Evolutionary conservation across 192 early-diverging fungal genomes (phyloP).

Genomic region (Dispira parvispora): DNA sequence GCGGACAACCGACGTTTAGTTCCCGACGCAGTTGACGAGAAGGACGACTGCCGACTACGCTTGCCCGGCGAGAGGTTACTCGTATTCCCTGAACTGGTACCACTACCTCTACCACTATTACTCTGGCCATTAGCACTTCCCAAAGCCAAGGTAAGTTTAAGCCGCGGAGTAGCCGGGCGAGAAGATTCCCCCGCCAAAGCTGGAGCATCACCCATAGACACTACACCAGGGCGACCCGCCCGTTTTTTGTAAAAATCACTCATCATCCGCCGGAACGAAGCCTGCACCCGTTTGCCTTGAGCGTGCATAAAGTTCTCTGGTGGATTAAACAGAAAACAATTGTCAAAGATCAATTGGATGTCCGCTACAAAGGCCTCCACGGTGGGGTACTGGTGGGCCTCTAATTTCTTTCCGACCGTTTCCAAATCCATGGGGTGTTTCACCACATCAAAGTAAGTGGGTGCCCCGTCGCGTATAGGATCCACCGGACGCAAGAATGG

Average conservation of each 20-base stretch:
- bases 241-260: neutral
- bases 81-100: too few species aligned
- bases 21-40: too few species aligned
- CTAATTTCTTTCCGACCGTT: slow-evolving; percentile 32
- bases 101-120: too few species aligned
- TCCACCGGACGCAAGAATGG: slow-evolving; percentile 49
- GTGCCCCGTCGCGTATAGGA: slow-evolving; percentile 37
- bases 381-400: slow-evolving; percentile 20
- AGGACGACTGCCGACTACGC: too few species aligned
- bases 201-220: too few species aligned
- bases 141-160: too few species aligned
- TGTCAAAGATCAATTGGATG: slow-evolving; percentile 30
- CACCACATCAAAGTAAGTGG: slow-evolving; percentile 43
- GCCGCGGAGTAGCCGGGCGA: too few species aligned
- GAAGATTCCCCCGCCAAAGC: too few species aligned
- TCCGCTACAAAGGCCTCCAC: slow-evolving; percentile 28
- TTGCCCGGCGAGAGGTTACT: too few species aligned
- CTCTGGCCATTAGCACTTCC: too few species aligned
- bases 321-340: slow-evolving; percentile 17
- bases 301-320: slow-evolving; percentile 9
- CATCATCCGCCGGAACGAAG: neutral
- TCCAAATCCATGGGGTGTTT: slow-evolving; percentile 50
- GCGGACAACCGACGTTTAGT: too few species aligned
- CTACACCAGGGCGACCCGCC: too few species aligned
- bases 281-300: neutral